Conservation (phyloP, 805 yeast species). For the Ogataea pignaliae region DNA sequence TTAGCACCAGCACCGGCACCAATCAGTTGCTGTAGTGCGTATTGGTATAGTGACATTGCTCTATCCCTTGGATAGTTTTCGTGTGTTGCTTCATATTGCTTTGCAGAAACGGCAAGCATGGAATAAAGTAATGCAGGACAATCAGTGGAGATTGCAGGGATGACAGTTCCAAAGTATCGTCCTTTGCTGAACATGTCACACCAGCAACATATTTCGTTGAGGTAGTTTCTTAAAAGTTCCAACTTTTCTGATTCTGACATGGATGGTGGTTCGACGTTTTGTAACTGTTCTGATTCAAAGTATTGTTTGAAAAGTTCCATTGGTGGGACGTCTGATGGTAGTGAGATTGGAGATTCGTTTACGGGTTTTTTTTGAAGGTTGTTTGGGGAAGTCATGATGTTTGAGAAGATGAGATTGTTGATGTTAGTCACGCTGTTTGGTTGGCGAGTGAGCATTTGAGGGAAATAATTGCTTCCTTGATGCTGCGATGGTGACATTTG, state of each 20-base stretch:
- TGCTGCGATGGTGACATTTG: neutral
- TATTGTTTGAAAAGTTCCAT: conserved; percentile 6
- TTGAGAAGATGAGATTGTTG: neutral
- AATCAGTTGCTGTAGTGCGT: conserved; percentile 9
- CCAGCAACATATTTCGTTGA: conserved; percentile 20
- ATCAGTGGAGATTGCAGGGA: conserved; percentile 14
- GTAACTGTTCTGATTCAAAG: conserved; percentile 7
- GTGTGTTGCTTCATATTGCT: conserved; percentile 10
- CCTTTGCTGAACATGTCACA: conserved; percentile 24
- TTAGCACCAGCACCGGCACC: neutral
- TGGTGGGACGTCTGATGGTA: conserved; percentile 9
- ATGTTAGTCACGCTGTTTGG: neutral
- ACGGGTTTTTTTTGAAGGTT: conserved; percentile 1
- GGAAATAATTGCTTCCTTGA: neutral
- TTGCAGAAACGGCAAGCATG: conserved; percentile 7
- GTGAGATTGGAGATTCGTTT: conserved; percentile 3
- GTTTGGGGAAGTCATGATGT: neutral
- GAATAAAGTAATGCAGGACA: conserved; percentile 7
- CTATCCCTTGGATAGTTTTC: conserved; percentile 5
- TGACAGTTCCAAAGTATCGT: conserved; percentile 16
- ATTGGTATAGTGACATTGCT: conserved; percentile 7
- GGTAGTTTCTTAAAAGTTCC: conserved; percentile 13
- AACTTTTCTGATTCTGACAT: conserved; percentile 6
- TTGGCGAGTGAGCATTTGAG: neutral
- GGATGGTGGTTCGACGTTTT: conserved; percentile 6